Percentiles rank a stretch among this genome's conserved stretches.
Evolutionary conservation across 345 rosid genomes (phyloP).

Genomic region (Corchorus capsularis): DNA sequence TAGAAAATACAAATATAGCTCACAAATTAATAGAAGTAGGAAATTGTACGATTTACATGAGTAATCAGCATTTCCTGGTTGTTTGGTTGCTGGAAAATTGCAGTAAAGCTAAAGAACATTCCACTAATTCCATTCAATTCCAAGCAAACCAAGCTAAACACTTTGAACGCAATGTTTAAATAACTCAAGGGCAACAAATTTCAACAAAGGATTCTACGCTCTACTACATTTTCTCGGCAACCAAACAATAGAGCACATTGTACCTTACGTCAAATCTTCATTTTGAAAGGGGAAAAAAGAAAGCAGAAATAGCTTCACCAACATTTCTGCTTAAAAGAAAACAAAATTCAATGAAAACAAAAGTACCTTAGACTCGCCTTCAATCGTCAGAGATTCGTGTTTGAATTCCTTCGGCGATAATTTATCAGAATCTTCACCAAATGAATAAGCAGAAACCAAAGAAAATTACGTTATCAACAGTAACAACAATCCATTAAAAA

Average conservation of each 20-base stretch:
- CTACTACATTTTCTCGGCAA: conserved; percentile 18
- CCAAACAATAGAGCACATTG: conserved; percentile 20
- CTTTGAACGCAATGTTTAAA: conserved; percentile 2
- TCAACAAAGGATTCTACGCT: neutral
- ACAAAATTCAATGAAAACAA: neutral
- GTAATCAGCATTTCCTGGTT: neutral
- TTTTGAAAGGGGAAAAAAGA: neutral
- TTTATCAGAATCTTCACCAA: conserved; percentile 55
- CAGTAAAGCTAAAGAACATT: neutral
- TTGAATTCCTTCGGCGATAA: conserved; percentile 30
- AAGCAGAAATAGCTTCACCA: neutral
- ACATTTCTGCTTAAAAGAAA: neutral
- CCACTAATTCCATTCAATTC: neutral
- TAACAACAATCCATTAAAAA: conserved; percentile 13
- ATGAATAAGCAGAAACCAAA: neutral
- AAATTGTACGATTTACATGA: neutral
- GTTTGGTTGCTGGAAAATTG: conserved; percentile 9
- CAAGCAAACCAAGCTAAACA: neutral
- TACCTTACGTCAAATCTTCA: neutral
- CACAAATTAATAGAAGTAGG: too few species aligned
- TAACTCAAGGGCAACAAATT: conserved; percentile 4
- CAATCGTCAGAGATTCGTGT: conserved; percentile 29
- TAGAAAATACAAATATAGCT: neutral
- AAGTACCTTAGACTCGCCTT: conserved; percentile 53
- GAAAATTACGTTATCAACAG: conserved; percentile 5